Base-by-base conservation (phyloP, 140 eudicot species). In the Oenanthe javanica region DNA sequence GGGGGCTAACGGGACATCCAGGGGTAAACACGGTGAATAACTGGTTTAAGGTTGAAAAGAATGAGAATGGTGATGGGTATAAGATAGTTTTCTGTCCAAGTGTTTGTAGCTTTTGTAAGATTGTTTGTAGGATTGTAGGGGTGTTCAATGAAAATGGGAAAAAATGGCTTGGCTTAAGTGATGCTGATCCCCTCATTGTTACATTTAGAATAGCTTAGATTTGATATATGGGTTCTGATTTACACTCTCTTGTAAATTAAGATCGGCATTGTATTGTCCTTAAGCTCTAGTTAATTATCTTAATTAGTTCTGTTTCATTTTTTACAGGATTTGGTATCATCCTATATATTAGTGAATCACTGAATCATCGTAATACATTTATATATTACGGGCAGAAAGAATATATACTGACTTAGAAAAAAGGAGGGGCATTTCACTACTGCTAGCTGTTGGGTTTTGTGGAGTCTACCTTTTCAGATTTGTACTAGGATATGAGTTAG, bases 11-110 rank as follows among this genome's bases (percentile, higher is more conserved):
- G 66, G 97, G 94, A 51, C 85, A 85, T 73, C 89, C 97, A 2
- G 90, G 92, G 81, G 77, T 79, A 72, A 82, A 80, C 2, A 88
- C 93, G 25, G 86, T 92, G 77, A 84, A 72, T 81, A 89, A 88
- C 49, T 89, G 94, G 97, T 93, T 93, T 72, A 91, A 85, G 89
- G 86, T 91, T 3, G 96, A 91, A 59, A 91, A 80, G 81, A n/a
- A 21, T 57, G 88, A 83, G 51, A 81, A 61, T 79, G 89, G 86
- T 59, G 84, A 82, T 54, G 93, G 90, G 5, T 89, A 93, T 79
- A 93, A 85, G 85, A 47, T 93, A 42, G 93, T 93, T 84, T 93
- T 77, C 76, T 93, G 94, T 85, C 97, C 97, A 2, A 84, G 86
- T 84, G 94, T 89, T 61, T 91, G 96, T 70, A 79, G 86, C 25